phyloP scores from a whole-genome alignment of 2,329 filamentous ascomycete genomes.

The Ophiocordyceps camponoti-saundersi region DNA sequence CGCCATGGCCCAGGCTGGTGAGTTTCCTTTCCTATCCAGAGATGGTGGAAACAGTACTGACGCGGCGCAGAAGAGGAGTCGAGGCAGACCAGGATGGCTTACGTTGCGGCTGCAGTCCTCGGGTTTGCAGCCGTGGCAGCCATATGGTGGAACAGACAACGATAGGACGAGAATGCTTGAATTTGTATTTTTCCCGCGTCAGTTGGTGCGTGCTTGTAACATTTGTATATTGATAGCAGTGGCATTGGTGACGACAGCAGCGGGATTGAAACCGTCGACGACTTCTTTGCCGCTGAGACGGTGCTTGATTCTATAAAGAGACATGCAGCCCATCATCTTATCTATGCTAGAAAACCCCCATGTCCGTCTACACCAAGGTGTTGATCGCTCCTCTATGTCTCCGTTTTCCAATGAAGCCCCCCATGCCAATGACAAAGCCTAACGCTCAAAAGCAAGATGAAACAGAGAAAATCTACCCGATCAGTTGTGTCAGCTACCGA shows the following conservation, averaged over 20 bases:
- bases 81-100: slow-evolving; percentile 13
- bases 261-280: not conserved
- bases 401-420: not conserved
- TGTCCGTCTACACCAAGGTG: not conserved
- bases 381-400: too few relatives aligned
- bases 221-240: not conserved
- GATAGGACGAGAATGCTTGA: slow-evolving; percentile 3
- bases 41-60: slow-evolving; percentile 6
- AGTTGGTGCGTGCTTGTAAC: not conserved
- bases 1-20: slow-evolving; percentile 14
- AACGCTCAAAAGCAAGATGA: not conserved
- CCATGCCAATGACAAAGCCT: not conserved
- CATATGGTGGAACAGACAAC: slow-evolving; percentile 17
- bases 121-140: slow-evolving; percentile 21
- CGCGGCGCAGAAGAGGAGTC: slow-evolving; percentile 13
- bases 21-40: not conserved
- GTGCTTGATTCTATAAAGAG: not conserved
- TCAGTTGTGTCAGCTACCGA: slow-evolving; percentile 23
- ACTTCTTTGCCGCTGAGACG: not conserved
- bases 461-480: too few relatives aligned
- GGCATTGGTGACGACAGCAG: not conserved
- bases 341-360: not conserved
- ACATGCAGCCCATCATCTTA: not conserved
- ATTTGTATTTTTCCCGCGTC: not conserved
- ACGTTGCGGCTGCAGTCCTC: slow-evolving; percentile 11